phyloP scores from a whole-genome alignment of 768 basidiomycete species.

The Lyophyllum atratum region DNA sequence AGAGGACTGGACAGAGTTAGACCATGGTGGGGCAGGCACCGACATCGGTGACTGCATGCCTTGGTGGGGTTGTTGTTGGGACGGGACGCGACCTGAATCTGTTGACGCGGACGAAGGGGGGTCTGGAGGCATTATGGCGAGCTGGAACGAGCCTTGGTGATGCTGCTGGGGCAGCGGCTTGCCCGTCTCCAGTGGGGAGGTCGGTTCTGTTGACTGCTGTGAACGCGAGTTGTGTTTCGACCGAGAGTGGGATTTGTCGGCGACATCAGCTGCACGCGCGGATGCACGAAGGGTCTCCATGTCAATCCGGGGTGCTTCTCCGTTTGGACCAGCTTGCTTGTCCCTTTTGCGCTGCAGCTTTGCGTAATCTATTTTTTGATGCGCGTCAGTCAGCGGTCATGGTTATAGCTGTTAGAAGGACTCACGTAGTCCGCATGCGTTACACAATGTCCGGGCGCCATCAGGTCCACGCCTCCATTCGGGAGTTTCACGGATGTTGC shows the following conservation, averaged over 20 bases:
- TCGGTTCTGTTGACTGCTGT: slow-evolving; percentile 28
- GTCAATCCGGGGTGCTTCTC: slow-evolving; percentile 62
- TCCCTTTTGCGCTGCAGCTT: slow-evolving; percentile 82
- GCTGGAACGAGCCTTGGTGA: slow-evolving; percentile 66
- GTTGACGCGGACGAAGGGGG: slow-evolving; percentile 15
- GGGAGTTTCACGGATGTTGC: slow-evolving; percentile 86
- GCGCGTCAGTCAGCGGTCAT: not conserved
- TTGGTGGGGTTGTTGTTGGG: slow-evolving; percentile 11
- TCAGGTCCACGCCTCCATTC: slow-evolving; percentile 87
- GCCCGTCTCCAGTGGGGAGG: slow-evolving; percentile 31
- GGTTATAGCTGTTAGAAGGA: slow-evolving; percentile 19
- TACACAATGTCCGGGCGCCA: slow-evolving; percentile 81
- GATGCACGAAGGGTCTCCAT: slow-evolving; percentile 78
- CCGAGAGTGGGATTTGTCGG: slow-evolving; percentile 33
- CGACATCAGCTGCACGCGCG: slow-evolving; percentile 55
- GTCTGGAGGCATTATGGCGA: slow-evolving; percentile 38
- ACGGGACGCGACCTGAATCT: slow-evolving; percentile 20
- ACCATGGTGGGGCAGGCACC: slow-evolving; percentile 30
- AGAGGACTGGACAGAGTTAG: slow-evolving; percentile 18
- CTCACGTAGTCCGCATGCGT: slow-evolving; percentile 84
- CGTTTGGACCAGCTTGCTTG: slow-evolving; percentile 57
- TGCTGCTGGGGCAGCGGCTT: slow-evolving; percentile 34
- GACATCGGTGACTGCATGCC: slow-evolving; percentile 13
- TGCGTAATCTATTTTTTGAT: slow-evolving; percentile 63
- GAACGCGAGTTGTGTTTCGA: slow-evolving; percentile 21